phyloP scores from a whole-genome alignment of 176 grass and related monocot genomes.

The Raddia distichophylla region DNA sequence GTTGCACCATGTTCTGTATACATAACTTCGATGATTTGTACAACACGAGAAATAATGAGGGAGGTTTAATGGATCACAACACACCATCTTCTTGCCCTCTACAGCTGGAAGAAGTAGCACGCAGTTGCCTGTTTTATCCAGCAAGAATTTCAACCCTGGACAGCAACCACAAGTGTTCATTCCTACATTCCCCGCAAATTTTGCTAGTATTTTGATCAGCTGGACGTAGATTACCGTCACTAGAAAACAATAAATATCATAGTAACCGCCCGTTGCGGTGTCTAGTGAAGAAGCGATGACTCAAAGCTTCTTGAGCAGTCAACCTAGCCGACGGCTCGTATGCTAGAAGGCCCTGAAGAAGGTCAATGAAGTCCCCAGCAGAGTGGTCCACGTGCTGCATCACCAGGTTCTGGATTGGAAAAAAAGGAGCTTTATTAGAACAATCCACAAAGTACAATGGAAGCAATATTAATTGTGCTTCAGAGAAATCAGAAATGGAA shows the following conservation, averaged over 20 bases:
- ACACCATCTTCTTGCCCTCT: neutral
- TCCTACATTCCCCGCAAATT: neutral
- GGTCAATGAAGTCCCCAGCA: conserved; percentile 54
- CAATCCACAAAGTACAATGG: neutral
- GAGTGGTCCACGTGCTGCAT: conserved; percentile 72
- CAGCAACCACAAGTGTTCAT: neutral
- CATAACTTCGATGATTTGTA: neutral
- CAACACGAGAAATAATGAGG: neutral
- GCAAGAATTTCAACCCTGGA: neutral
- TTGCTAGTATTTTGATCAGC: conserved; percentile 8
- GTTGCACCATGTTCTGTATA: neutral
- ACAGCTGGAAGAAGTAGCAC: neutral
- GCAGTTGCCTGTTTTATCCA: neutral
- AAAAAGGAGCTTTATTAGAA: neutral
- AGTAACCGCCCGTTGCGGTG: neutral
- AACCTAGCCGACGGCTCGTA: conserved; percentile 50
- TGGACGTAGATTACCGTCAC: neutral
- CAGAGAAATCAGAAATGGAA: neutral
- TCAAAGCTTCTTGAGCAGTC: conserved; percentile 45
- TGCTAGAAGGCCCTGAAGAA: conserved; percentile 48
- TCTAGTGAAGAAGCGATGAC: conserved; percentile 49
- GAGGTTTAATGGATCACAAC: neutral
- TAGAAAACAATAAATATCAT: neutral
- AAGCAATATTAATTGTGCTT: neutral
- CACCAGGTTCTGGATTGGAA: conserved; percentile 49